These are phyloP conservation scores for Phytophthora uliginosa DNA, from an alignment of 352 stramenopile genomes.

Conservation along the genomic window DNA sequence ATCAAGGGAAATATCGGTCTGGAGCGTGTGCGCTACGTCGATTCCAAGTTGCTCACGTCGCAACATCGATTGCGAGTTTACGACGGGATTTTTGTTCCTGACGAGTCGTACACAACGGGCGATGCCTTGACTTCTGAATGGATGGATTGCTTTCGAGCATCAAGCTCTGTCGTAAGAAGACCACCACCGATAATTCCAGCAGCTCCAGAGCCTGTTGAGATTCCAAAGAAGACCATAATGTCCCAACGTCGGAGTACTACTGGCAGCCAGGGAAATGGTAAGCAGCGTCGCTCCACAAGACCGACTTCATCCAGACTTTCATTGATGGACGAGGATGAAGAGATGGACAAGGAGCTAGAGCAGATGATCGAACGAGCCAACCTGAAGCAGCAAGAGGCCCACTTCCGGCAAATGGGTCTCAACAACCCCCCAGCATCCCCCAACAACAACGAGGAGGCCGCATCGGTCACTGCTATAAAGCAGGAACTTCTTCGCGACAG, in stretches of 20 bases:
- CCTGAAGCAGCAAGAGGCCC: constrained; percentile 40
- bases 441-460: constrained; percentile 20
- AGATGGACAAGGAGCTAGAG: constrained; percentile 81
- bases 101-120: constrained; percentile 68
- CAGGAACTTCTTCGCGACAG: constrained; percentile 40
- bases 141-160: constrained; percentile 81
- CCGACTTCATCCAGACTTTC: constrained; percentile 47
- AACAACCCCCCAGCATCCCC: neutral
- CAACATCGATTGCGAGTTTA: constrained; percentile 72
- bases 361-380: constrained; percentile 71
- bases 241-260: neutral
- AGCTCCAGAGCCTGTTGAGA: constrained; percentile 3
- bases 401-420: constrained; percentile 22
- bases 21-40: constrained; percentile 79
- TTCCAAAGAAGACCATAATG: neutral
- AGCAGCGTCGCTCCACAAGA: neutral
- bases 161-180: constrained; percentile 35
- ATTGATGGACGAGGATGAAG: constrained; percentile 55
- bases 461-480: constrained; percentile 33
- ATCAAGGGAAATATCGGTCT: constrained; percentile 88
- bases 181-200: neutral
- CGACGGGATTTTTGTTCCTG: constrained; percentile 80
- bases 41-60: constrained; percentile 71
- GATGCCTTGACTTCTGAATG: constrained; percentile 81
- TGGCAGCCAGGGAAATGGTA: constrained; percentile 10